phyloP scores from a whole-genome alignment of 441 rosid genomes.

The Aquilaria agallochum region DNA sequence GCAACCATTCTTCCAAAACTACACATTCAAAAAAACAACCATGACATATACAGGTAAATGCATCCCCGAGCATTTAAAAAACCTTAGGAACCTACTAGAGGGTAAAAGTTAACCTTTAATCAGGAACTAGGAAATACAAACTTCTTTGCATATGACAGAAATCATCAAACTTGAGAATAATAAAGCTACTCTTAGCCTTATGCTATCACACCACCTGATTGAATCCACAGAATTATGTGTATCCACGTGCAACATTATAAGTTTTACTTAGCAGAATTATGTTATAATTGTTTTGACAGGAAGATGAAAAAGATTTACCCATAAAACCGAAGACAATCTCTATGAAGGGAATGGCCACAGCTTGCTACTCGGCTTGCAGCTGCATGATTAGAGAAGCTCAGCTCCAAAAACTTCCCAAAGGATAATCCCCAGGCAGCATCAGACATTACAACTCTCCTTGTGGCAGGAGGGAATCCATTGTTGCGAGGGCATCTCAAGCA shows the following conservation, averaged over 20 bases:
- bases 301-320: slow-evolving; percentile 39
- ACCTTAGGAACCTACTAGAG: background rate
- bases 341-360: slow-evolving; percentile 85
- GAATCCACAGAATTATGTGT: too few species aligned
- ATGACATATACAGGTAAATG: slow-evolving; percentile 15
- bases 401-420: slow-evolving; percentile 81
- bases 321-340: slow-evolving; percentile 86
- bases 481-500: slow-evolving; percentile 73
- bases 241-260: too few species aligned
- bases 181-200: too few species aligned
- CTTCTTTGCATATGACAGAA: too few species aligned
- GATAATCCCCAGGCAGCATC: slow-evolving; percentile 89
- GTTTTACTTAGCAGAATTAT: too few species aligned
- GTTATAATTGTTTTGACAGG: too few species aligned
- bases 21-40: slow-evolving; percentile 19
- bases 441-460: slow-evolving; percentile 75
- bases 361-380: slow-evolving; percentile 87
- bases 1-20: slow-evolving; percentile 79
- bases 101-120: too few species aligned
- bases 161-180: too few species aligned
- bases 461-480: slow-evolving; percentile 73
- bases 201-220: too few species aligned
- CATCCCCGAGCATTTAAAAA: background rate
- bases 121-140: too few species aligned
- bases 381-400: slow-evolving; percentile 83